phyloP scores from a whole-genome alignment of 2,329 filamentous ascomycete species.

The Xylaria sp. region DNA sequence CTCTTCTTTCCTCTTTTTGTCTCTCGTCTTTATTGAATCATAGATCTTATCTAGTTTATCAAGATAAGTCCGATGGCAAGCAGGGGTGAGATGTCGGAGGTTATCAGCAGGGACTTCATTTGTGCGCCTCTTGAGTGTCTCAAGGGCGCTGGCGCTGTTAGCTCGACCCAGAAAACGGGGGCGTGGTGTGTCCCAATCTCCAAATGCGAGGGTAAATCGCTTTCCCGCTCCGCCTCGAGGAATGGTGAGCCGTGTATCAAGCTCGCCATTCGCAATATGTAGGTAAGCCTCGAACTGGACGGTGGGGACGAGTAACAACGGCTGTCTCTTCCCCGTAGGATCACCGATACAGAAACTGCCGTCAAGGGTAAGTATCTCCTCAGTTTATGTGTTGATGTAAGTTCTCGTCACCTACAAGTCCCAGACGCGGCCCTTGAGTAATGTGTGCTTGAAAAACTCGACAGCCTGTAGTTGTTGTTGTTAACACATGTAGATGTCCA shows the following conservation, averaged over 20 bases:
- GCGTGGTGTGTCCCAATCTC: conserved; percentile 65
- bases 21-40: conserved; percentile 58
- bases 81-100: conserved; percentile 50
- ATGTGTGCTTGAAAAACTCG: conserved; percentile 64
- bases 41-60: conserved; percentile 63
- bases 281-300: conserved; percentile 73
- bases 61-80: conserved; percentile 60
- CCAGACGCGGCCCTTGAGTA: conserved; percentile 73
- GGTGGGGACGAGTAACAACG: conserved; percentile 74
- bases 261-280: conserved; percentile 68
- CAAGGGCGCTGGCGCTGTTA: conserved; percentile 53
- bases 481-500: conserved; percentile 23
- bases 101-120: conserved; percentile 54
- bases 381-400: not conserved
- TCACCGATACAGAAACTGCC: conserved; percentile 53
- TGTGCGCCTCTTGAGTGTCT: conserved; percentile 47
- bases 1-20: conserved; percentile 56
- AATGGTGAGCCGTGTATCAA: conserved; percentile 65
- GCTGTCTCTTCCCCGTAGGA: conserved; percentile 59
- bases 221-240: conserved; percentile 61
- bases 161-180: conserved; percentile 75
- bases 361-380: conserved; percentile 7
- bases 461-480: conserved; percentile 49
- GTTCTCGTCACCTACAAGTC: conserved; percentile 68
- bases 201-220: conserved; percentile 72